phyloP scores from a whole-genome alignment of 495 filamentous ascomycete genomes.

The Corynascus novoguineensis region DNA sequence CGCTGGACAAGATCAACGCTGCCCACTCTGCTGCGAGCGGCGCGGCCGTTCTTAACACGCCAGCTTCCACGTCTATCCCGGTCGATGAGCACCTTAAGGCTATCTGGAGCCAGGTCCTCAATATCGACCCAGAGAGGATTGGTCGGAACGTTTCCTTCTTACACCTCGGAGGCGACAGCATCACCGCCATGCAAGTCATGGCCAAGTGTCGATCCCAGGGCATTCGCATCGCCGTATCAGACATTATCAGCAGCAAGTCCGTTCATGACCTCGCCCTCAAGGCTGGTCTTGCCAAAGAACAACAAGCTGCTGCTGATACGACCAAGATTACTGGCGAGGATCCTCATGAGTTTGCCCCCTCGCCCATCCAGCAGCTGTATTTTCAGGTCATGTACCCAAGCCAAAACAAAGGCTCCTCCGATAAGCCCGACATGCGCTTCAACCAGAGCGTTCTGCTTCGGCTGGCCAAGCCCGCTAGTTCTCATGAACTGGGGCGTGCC shows the following conservation, averaged over 20 bases:
- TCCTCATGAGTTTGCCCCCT: conserved; percentile 34
- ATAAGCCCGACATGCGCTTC: conserved; percentile 48
- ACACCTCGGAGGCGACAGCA: conserved; percentile 30
- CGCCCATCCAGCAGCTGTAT: conserved; percentile 58
- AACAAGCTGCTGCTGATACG: background rate
- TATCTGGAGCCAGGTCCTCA: conserved; percentile 52
- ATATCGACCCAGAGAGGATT: conserved; percentile 39
- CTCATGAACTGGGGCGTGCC: conserved; percentile 34
- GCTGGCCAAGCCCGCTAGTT: conserved; percentile 35
- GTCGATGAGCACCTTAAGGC: conserved; percentile 22
- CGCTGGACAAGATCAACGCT: conserved; percentile 9
- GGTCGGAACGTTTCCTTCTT: conserved; percentile 28
- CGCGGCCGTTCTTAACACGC: background rate
- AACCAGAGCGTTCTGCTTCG: conserved; percentile 57
- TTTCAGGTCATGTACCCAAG: conserved; percentile 32
- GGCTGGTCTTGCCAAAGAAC: background rate
- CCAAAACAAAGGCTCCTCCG: background rate
- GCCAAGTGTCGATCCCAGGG: conserved; percentile 14
- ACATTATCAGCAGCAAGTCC: conserved; percentile 23
- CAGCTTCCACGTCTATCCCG: background rate
- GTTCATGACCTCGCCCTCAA: conserved; percentile 22
- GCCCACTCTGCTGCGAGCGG: background rate
- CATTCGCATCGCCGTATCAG: conserved; percentile 15
- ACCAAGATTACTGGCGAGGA: conserved; percentile 8
- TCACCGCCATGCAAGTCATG: conserved; percentile 33